Base-by-base conservation (phyloP, 108 stramenopile species). In the Cyclotella cryptica region DNA sequence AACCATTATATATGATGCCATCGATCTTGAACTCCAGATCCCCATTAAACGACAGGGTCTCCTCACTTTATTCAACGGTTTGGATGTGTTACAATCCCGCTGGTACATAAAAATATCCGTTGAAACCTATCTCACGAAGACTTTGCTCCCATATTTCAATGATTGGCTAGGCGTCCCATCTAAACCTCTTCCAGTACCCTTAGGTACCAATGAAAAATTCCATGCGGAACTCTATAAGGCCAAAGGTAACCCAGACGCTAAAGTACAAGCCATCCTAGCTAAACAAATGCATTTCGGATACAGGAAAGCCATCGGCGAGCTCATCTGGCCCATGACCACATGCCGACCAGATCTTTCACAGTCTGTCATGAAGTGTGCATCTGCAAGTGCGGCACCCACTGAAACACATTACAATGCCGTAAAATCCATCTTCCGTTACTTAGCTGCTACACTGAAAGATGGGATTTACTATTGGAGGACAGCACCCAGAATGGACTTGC, bases 251-350 rank as follows among this genome's bases (percentile, higher is more conserved):
- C 52, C 44, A 45, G 11, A 45, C 44, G 11, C 44, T 12, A 9
- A 45, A 13, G 44, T 13, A 12, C 44, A 45, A 13, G 44, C 9
- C 11, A 13, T 13, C 44, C 44, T 45, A 9, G 13, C 9, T 9
- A 45, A 45, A 45, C 44, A 13, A 45, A 45, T 45, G 44, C 9
- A 45, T 12, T 45, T 45, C 13, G 44, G 44, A 9, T 45, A 12
- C 13, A 9, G 44, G 44, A 45, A 45, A 45, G 44, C 44, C 9
- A 29, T 61, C 17, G 59, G 59, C 17, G 59, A 61, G 29, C 59
- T 61, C 27, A 61, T 61, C 8, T 35, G 35, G 28, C 30, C 59
- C 28, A 61, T 61, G 59, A 29, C 35, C 28, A 61, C 59, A 35
- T 61, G 35, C 59, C 59, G 59, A 7, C 59, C 59, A 6, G 59